phyloP scores from a whole-genome alignment of 495 filamentous ascomycete genomes.

The Talaromyces wortmannii region DNA sequence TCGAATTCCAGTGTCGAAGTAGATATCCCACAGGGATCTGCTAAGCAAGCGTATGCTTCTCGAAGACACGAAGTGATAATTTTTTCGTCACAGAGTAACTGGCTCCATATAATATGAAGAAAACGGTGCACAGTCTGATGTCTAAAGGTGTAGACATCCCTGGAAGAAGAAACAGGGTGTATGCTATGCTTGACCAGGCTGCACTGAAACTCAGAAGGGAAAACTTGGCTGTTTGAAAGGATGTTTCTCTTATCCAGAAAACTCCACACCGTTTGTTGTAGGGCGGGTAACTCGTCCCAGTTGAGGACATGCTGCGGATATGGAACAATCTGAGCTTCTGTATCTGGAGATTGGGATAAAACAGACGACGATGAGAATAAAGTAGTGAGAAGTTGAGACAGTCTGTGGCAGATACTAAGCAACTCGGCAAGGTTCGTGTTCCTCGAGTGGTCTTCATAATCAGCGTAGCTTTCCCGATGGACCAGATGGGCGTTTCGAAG shows the following conservation, averaged over 20 bases:
- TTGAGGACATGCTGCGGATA: not conserved
- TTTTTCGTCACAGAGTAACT: not conserved
- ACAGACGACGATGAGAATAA: not conserved
- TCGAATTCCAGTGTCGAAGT: not conserved
- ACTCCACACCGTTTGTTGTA: not conserved
- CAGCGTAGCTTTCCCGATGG: not conserved
- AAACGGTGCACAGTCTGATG: not conserved
- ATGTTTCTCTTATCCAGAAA: not conserved
- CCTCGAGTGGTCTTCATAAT: not conserved
- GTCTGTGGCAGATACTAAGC: not conserved
- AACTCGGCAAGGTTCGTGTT: not conserved
- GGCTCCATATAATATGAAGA: not conserved
- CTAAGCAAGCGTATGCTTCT: not conserved
- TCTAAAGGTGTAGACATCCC: not conserved
- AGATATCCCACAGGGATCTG: not conserved
- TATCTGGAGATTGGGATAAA: not conserved
- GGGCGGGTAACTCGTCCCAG: not conserved
- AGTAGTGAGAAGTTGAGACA: not conserved
- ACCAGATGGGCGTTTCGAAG: not conserved
- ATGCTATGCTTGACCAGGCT: not conserved
- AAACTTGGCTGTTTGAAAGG: not conserved
- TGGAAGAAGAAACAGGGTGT: not conserved
- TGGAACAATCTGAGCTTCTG: not conserved
- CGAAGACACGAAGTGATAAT: too few relatives aligned
- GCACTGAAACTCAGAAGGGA: not conserved